Evolutionary conservation across 2,329 filamentous ascomycete species (phyloP), one percentile per base, ranked within the genome.

Genomic region (Fusarium pseudocircinatum): DNA sequence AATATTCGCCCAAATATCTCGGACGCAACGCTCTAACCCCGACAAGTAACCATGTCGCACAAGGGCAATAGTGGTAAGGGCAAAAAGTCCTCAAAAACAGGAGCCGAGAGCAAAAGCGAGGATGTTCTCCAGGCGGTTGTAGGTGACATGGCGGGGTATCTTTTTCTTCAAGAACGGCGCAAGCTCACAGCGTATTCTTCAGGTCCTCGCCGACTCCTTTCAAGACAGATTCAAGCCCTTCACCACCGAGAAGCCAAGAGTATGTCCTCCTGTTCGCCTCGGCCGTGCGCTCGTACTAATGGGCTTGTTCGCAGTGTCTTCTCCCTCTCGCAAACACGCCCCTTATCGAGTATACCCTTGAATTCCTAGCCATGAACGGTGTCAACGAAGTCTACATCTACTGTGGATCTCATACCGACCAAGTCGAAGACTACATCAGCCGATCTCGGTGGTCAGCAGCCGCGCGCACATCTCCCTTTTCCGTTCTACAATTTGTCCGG

Each of bases 341-440:
- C 40, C 87, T 99, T 72, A 97, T 99, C 84, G 96, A 99, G 83
- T 98, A 99, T 82, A 98, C 96, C 8, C 91, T 98, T 78, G 95
- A 98, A 80, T 98, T 97, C 79, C 91, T 99, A 2, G 95, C 95
- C 73, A 96, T 96, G 88, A 95, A 96, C 66, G 95, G 95, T 65
- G 95, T 98, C n/a, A 91, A 96, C 77, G 94, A 98, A 74, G 93
- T 98, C 60, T 97, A 93, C 81, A 89, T 99, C 66, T 98, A 98
- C 84, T 96, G 93, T 77, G 94, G 94, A 68, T 91, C 94, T 34
- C 95, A 98, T 81, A 93, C 93, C 36, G 92, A 96, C 67, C 90
- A 95, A 81, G 89, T 99, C 62, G 95, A 98, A 84, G 88, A 90
- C 74, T 97, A 98, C 81, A 91, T 99, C 77, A 89, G 91, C 79